Evolutionary conservation across 352 stramenopile genomes (phyloP).

Genomic region (Thalassiosira exigua): DNA sequence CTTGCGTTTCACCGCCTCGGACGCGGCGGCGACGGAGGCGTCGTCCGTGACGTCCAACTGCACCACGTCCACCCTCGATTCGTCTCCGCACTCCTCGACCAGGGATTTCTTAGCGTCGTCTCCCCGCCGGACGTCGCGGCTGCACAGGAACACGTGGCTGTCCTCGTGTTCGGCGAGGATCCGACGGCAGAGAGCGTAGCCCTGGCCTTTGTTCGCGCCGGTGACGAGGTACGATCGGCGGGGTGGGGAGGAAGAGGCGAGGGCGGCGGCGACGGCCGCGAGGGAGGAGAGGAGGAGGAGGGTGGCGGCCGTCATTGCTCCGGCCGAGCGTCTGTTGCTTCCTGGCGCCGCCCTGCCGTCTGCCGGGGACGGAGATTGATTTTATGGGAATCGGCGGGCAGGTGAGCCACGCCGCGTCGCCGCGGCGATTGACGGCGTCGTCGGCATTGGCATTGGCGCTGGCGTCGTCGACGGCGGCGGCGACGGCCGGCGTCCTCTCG

Average conservation of each 20-base stretch:
- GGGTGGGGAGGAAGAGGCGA: neutral
- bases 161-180: constrained; percentile 39
- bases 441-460: no score
- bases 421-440: no score
- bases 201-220: constrained; percentile 51
- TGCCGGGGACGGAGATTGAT: no score
- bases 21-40: constrained; percentile 14
- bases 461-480: no score
- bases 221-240: constrained; percentile 36
- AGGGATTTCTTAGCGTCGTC: constrained; percentile 22
- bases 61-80: constrained; percentile 29
- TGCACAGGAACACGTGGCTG: constrained; percentile 45
- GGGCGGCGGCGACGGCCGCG: neutral
- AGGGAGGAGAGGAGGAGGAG: constrained; percentile 1
- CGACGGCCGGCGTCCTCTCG: no score
- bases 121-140: constrained; percentile 22
- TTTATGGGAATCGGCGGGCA: no score
- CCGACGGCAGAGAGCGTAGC: constrained; percentile 28
- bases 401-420: no score
- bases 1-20: neutral
- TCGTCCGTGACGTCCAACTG: constrained; percentile 36
- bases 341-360: no score
- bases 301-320: neutral
- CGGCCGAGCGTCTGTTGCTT: no score
- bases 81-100: neutral